phyloP scores from a whole-genome alignment of 345 rosid genomes.

The Sonneratia alba region DNA sequence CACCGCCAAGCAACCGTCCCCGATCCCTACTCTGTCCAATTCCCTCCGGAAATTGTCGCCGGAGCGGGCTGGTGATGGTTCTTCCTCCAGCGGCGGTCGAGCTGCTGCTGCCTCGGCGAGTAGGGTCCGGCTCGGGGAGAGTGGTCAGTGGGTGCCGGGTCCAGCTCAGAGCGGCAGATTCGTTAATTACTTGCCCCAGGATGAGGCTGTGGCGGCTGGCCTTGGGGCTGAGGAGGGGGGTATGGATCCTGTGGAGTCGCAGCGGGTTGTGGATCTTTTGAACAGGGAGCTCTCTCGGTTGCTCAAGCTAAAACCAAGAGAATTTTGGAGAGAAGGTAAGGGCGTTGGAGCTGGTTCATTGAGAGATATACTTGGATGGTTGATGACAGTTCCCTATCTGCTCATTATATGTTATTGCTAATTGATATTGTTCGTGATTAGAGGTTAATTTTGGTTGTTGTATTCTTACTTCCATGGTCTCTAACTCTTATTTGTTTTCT shows the following conservation, averaged over 20 bases:
- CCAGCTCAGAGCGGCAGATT: constrained; percentile 41
- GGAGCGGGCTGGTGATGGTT: constrained; percentile 11
- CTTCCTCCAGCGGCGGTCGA: constrained; percentile 10
- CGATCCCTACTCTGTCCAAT: constrained; percentile 35
- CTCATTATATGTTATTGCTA: no score
- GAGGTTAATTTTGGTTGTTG: no score
- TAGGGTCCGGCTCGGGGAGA: constrained; percentile 34
- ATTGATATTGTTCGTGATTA: no score
- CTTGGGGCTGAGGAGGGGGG: constrained; percentile 72
- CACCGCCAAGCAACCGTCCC: constrained; percentile 9
- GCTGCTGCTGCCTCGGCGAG: constrained; percentile 11
- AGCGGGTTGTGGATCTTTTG: constrained; percentile 85
- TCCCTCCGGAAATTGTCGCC: constrained; percentile 46
- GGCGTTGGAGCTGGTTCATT: not conserved
- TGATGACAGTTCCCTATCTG: no score
- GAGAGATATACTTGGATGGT: not conserved
- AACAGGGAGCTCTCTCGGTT: constrained; percentile 71
- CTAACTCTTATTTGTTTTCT: no score
- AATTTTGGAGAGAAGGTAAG: constrained; percentile 80
- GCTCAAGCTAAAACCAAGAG: constrained; percentile 70
- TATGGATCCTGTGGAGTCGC: constrained; percentile 84
- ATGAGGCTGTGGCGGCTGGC: constrained; percentile 88
- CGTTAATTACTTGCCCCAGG: constrained; percentile 85
- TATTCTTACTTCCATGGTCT: no score
- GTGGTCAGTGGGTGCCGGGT: constrained; percentile 34